Percentiles rank a stretch among this genome's conserved stretches.
Conservation (phyloP, 176 grass and related monocot genomes). For the Saccharum officinarum region DNA sequence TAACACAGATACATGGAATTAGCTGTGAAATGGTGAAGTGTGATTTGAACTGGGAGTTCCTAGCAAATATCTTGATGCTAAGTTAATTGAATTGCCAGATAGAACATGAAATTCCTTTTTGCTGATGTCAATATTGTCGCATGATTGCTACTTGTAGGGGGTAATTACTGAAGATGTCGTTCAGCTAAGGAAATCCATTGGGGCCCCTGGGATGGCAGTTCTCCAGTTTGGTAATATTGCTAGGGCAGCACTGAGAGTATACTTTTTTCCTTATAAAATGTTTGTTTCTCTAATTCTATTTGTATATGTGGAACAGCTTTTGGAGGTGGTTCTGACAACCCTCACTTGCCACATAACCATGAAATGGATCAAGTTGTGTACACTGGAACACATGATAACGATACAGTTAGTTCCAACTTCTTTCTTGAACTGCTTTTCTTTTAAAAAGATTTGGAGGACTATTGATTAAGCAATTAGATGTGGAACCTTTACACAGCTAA, state of each 20-base stretch:
- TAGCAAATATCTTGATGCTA: neutral
- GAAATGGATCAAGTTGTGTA: slow-evolving; percentile 96
- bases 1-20: neutral
- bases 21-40: neutral
- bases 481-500: neutral
- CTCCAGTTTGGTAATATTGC: slow-evolving; percentile 85
- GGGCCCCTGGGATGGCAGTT: slow-evolving; percentile 94
- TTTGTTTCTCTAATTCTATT: slow-evolving; percentile 11
- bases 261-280: slow-evolving; percentile 5
- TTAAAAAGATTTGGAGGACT: neutral
- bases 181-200: slow-evolving; percentile 85
- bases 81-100: neutral
- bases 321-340: slow-evolving; percentile 77
- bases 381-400: slow-evolving; percentile 97
- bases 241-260: neutral
- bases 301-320: slow-evolving; percentile 53
- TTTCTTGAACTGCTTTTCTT: neutral
- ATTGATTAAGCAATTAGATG: neutral
- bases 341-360: slow-evolving; percentile 93
- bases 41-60: slow-evolving; percentile 8
- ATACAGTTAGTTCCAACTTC: slow-evolving; percentile 61
- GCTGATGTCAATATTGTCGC: slow-evolving; percentile 32
- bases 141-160: slow-evolving; percentile 48
- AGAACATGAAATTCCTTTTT: slow-evolving; percentile 1
- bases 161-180: slow-evolving; percentile 97